Evolutionary conservation across 768 basidiomycete species (phyloP).

Genomic region (Suillus discolor): DNA sequence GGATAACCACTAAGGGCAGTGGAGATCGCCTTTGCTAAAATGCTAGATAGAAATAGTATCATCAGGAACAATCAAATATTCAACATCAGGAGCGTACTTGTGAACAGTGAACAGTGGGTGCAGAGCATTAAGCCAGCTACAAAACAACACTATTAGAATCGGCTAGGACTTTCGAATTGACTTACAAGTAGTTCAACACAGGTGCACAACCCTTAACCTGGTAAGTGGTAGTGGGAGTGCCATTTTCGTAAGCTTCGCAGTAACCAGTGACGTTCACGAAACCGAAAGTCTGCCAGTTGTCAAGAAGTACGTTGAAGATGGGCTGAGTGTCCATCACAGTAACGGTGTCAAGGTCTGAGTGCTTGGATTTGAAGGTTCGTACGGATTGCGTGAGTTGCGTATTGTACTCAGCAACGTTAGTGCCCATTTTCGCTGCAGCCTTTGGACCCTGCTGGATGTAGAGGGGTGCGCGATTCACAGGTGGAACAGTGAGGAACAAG

Average conservation of each 20-base stretch:
- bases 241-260: slow-evolving; percentile 60
- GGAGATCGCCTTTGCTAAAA: slow-evolving; percentile 53
- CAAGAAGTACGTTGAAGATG: slow-evolving; percentile 59
- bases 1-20: slow-evolving; percentile 42
- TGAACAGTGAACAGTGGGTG: slow-evolving; percentile 68
- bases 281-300: slow-evolving; percentile 53
- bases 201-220: slow-evolving; percentile 61
- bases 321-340: slow-evolving; percentile 55
- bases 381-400: slow-evolving; percentile 42
- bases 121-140: slow-evolving; percentile 61
- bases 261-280: slow-evolving; percentile 63
- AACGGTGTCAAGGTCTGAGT: slow-evolving; percentile 46
- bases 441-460: slow-evolving; percentile 42
- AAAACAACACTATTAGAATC: background rate
- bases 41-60: slow-evolving; percentile 31
- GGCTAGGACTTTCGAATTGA: slow-evolving; percentile 9
- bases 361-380: slow-evolving; percentile 40
- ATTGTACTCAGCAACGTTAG: slow-evolving; percentile 53
- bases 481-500: slow-evolving; percentile 64
- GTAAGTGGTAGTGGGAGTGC: slow-evolving; percentile 53
- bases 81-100: slow-evolving; percentile 41
- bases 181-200: slow-evolving; percentile 67
- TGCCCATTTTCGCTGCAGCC: slow-evolving; percentile 30
- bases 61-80: background rate
- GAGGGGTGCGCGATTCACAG: slow-evolving; percentile 58